Evolutionary conservation across 2,329 filamentous ascomycete genomes (phyloP), one percentile per base, ranked within the genome.

Genomic region (Aspergillus proliferans): DNA sequence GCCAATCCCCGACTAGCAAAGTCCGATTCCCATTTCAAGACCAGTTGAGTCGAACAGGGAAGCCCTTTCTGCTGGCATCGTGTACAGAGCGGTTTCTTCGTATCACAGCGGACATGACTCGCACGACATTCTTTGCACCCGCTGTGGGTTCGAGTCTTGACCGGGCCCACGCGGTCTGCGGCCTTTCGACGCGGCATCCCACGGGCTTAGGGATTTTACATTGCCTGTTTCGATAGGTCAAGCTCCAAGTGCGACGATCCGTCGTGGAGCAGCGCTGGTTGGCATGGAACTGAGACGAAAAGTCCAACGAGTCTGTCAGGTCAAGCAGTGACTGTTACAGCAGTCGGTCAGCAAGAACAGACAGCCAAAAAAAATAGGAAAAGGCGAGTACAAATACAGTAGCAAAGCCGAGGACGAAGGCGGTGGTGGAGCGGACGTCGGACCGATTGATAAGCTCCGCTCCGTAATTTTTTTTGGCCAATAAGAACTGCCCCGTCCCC

Each of bases 21-120:
- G 48, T 74, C 71, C 2, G 65, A 64, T 51, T 69, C 60, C 67
- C 67, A 69, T 57, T 69, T 69, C 10, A 69, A 47, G 40, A 64
- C 57, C 57, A 71, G 53, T 48, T 68, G 62, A 4, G 65, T 68
- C 10, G 64, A 63, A 48, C 70, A 72, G 4, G 56, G 55, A 14
- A 71, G 49, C 1, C 65, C 64, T 54, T 62, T 67, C 49, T 66
- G 61, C 47, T 50, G 49, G 52, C 70, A 72, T 33, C 69, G 59
- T 22, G 62, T 62, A 57, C 70, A 73, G 12, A 55, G 41, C 9
- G 70, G 70, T 50, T 66, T 68, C 39, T 62, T 60, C 43, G 65
- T 67, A 45, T 72, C 69, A 55, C 70, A 73, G 43, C 68, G 66
- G 47, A 73, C 67, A 47, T 69, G 69, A 47, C 70, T 67, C 45